These are phyloP conservation scores for Serendipita indica DNA, from an alignment of 768 basidiomycete species.

Conservation along the genomic window DNA sequence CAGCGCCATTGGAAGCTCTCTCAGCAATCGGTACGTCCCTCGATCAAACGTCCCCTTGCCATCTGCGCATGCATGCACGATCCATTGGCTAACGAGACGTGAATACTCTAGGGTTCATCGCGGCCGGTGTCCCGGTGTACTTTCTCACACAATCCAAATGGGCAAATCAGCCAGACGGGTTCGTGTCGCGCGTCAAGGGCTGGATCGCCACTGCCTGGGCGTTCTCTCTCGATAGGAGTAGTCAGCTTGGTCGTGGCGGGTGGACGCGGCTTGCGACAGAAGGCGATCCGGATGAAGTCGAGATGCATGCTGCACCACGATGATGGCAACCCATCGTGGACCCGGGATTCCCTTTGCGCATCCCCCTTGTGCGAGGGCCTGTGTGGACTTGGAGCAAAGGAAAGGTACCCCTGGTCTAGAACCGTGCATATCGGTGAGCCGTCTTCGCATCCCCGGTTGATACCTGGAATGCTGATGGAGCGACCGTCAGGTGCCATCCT, in stretches of 20 bases:
- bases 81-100: background rate
- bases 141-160: slow-evolving; percentile 43
- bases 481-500: too few species aligned
- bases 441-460: too few species aligned
- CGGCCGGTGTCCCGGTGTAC: slow-evolving; percentile 68
- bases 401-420: too few species aligned
- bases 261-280: slow-evolving; percentile 69
- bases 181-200: slow-evolving; percentile 10
- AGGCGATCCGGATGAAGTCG: slow-evolving; percentile 51
- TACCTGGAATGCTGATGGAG: too few species aligned
- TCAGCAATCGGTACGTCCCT: slow-evolving; percentile 60
- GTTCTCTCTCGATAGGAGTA: slow-evolving; percentile 36
- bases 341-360: too few species aligned
- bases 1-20: slow-evolving; percentile 76
- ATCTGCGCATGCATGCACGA: slow-evolving; percentile 9
- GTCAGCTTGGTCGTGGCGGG: slow-evolving; percentile 40
- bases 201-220: slow-evolving; percentile 14
- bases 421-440: too few species aligned
- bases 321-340: background rate
- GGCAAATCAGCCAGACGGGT: slow-evolving; percentile 10
- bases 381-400: too few species aligned
- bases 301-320: slow-evolving; percentile 33
- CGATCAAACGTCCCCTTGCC: background rate
- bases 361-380: too few species aligned
- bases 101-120: slow-evolving; percentile 45